phyloP scores from a whole-genome alignment of 164 flowering plant genomes.

The Aristolochia fimbriata region DNA sequence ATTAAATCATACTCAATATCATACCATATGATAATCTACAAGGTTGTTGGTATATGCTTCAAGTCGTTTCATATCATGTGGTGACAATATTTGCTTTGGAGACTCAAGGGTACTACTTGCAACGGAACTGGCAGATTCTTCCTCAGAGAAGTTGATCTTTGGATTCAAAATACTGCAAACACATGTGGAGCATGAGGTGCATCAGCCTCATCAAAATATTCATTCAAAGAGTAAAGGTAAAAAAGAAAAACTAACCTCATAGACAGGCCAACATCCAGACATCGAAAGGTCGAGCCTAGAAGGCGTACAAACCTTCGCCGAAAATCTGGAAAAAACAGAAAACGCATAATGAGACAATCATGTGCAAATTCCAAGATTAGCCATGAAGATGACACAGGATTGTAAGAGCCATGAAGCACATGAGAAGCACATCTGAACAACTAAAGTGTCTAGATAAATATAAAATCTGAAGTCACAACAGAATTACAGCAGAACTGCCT shows the following conservation, averaged over 20 bases:
- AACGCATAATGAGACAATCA: no score
- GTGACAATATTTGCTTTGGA: conserved; percentile 30
- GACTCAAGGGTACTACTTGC: conserved; percentile 32
- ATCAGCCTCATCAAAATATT: background rate
- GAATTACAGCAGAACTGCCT: background rate
- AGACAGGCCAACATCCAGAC: conserved; percentile 76
- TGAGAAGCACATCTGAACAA: no score
- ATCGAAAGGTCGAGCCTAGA: conserved; percentile 34
- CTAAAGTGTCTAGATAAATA: no score
- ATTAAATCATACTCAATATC: background rate
- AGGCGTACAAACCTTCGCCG: conserved; percentile 44
- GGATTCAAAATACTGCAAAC: conserved; percentile 71
- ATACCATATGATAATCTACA: conserved; percentile 57
- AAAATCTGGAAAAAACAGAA: conserved; percentile 40
- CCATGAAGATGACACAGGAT: no score
- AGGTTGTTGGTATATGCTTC: conserved; percentile 65
- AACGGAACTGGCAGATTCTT: conserved; percentile 17
- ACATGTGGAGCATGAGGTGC: background rate
- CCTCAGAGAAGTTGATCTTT: conserved; percentile 48
- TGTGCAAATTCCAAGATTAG: no score
- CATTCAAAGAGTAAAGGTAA: background rate
- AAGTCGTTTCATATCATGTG: conserved; percentile 58
- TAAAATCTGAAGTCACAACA: no score
- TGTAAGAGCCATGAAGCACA: no score
- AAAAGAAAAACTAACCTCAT: conserved; percentile 54